Evolutionary conservation across 1,284 basidiomycete species (phyloP), one percentile per base, ranked within the genome.

Genomic region (Coniferiporia sulphurascens): DNA sequence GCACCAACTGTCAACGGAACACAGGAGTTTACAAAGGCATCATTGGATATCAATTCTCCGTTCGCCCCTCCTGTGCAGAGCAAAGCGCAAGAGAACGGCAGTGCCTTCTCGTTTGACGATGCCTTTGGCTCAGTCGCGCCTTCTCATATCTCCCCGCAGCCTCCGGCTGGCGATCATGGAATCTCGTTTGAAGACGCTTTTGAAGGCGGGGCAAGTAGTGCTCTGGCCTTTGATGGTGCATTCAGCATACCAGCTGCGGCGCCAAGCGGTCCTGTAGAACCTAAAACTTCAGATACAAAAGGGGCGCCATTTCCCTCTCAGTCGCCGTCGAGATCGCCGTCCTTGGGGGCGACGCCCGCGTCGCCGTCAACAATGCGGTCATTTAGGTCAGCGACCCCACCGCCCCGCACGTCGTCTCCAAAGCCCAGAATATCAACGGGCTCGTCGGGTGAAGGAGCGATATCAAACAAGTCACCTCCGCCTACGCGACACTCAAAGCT

Each of bases 401-500:
- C 76, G n/a, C 75, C 78, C 13, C 79, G 80, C 10, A 66, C 73
- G 73, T 4, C 85, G 86, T 34, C 84, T 86, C 0, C 55, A 35
- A 55, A 84, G 78, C 79, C 78, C 35, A 73, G 85, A 22, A 71
- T 78, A 12, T 84, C 84, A 6, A 84, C 82, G 1, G 82, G 80
- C 1, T 83, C 83, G 0, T 78, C 80, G 3, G 82, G 79, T 58
- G 84, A 84, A 72, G 72, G 48, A 52, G 56, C 48, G 48, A 49
- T n/a, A 70, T 76, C 34, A 63, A 68, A 49, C 68, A 87, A 82
- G 65, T 67, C 72, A 60, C 75, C 78, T 41, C 77, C 79, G 51
- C 72, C 78, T 13, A 70, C 78, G 49, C 78, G 82, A 64, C 81
- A 82, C 66, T 89, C 87, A 34, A 89, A 88, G 69, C 73, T 89